phyloP scores from a whole-genome alignment of 345 rosid species.

The Rhizophora mangle region DNA sequence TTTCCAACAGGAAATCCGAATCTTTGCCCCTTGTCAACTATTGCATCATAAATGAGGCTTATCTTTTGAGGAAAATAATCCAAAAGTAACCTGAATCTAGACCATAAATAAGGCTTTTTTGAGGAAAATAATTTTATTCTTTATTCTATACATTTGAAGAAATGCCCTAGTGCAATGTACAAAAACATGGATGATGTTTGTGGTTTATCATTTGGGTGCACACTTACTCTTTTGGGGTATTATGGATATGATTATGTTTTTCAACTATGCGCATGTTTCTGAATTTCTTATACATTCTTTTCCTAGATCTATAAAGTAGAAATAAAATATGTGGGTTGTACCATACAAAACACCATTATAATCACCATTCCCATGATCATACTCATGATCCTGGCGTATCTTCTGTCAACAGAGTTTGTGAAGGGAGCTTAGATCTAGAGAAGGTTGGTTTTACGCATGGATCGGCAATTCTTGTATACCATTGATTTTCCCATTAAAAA shows the following conservation, averaged over 20 bases:
- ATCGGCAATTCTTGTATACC: neutral
- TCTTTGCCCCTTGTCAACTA: too few species aligned
- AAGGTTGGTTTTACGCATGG: constrained; percentile 44
- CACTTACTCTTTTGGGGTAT: neutral
- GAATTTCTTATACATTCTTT: neutral
- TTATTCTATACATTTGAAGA: neutral
- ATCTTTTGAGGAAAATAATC: too few species aligned
- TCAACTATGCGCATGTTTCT: neutral
- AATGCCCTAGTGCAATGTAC: neutral
- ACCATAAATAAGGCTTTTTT: neutral
- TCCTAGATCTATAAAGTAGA: neutral
- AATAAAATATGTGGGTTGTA: neutral
- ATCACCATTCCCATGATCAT: constrained; percentile 77
- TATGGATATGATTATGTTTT: neutral
- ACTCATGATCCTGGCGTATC: constrained; percentile 95
- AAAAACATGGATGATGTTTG: neutral
- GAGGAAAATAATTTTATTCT: neutral
- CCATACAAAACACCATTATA: constrained; percentile 63
- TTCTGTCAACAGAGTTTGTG: constrained; percentile 88
- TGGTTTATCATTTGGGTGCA: neutral
- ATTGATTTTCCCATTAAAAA: neutral
- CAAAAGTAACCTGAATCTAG: too few species aligned
- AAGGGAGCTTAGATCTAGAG: constrained; percentile 92
- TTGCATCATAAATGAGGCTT: too few species aligned
- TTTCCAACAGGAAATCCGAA: too few species aligned